Percentiles rank a stretch among this genome's conserved stretches.
phyloP scores from a whole-genome alignment of 148 eudicot species.

The Hydrangea macrophylla region DNA sequence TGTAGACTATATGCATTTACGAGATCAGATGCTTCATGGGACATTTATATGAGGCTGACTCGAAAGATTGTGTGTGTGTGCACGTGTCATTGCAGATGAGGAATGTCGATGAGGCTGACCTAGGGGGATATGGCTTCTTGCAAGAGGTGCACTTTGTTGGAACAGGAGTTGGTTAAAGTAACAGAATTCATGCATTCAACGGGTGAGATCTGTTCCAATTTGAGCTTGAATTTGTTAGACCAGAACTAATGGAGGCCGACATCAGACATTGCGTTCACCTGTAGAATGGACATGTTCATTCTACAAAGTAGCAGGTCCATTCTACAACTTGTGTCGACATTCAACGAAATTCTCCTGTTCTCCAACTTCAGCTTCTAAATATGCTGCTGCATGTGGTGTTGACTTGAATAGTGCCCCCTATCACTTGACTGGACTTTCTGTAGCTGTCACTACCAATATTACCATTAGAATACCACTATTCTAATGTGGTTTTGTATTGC shows the following conservation, averaged over 20 bases:
- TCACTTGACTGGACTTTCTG: no score
- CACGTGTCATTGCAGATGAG: no score
- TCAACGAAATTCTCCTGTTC: background rate
- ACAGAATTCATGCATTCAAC: background rate
- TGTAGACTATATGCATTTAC: no score
- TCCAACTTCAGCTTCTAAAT: background rate
- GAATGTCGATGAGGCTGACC: no score
- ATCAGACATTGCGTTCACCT: no score
- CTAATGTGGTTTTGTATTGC: no score
- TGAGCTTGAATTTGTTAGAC: no score
- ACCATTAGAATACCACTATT: background rate
- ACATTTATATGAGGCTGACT: no score
- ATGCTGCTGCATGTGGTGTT: background rate
- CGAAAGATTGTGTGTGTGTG: no score
- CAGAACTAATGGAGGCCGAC: no score
- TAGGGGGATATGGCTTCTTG: background rate
- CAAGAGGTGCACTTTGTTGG: background rate
- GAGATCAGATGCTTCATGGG: no score
- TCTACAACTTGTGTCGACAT: background rate
- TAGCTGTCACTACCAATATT: no score
- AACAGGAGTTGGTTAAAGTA: background rate
- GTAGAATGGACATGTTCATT: background rate
- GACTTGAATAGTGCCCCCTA: background rate
- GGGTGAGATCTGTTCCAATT: background rate
- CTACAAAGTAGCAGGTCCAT: background rate